Conservation (phyloP, 2,329 filamentous ascomycete species). For the Penicillium occitanis region DNA sequence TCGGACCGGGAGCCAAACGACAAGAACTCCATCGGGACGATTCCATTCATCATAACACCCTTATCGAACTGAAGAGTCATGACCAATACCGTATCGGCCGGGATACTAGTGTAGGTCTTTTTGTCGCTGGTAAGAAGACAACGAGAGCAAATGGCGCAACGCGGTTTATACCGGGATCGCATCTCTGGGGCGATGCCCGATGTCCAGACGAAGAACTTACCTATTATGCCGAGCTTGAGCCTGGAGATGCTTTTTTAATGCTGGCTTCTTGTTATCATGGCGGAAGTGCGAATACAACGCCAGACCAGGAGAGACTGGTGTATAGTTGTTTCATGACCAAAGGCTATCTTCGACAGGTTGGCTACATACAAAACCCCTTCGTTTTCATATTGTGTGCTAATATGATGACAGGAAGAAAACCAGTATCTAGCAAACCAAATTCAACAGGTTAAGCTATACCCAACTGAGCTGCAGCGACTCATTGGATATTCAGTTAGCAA, state of each 20-base stretch:
- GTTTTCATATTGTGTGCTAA: not conserved
- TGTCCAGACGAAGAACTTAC: constrained; percentile 6
- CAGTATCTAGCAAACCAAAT: constrained; percentile 11
- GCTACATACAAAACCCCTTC: not conserved
- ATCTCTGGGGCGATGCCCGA: constrained; percentile 1
- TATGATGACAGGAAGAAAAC: constrained; percentile 11
- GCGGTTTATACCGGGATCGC: constrained; percentile 11
- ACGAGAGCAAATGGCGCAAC: constrained; percentile 4
- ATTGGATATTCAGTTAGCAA: not conserved
- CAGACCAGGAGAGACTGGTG: constrained; percentile 6
- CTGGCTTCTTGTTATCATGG: constrained; percentile 10
- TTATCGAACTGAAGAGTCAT: not conserved
- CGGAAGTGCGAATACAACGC: constrained; percentile 9
- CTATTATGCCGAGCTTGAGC: constrained; percentile 5
- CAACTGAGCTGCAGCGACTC: constrained; percentile 2
- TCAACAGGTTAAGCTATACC: not conserved
- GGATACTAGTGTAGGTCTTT: not conserved
- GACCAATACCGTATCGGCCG: not conserved
- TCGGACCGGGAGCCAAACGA: constrained; percentile 2
- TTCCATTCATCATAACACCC: constrained; percentile 1
- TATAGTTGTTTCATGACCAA: constrained; percentile 10
- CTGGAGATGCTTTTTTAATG: constrained; percentile 12
- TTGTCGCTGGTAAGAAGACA: not conserved
- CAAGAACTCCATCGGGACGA: not conserved
- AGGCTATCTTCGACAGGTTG: not conserved